These are phyloP conservation scores for Aspergillus unguis DNA, from an alignment of 2,329 filamentous ascomycete genomes.

Conservation along the genomic window DNA sequence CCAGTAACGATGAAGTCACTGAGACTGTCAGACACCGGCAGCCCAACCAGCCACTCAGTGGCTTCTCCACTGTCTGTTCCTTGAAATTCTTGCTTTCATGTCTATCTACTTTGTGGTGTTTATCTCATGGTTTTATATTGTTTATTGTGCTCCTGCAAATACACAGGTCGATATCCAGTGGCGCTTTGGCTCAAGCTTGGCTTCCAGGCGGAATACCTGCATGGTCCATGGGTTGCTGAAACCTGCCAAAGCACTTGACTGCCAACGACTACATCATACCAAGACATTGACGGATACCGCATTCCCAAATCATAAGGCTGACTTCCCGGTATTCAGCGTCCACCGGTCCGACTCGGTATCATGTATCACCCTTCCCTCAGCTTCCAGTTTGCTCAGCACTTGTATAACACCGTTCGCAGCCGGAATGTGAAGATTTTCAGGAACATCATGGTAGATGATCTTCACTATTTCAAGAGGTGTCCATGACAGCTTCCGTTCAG, in stretches of 20 bases:
- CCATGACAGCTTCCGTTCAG: slow-evolving; percentile 50
- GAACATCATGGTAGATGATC: slow-evolving; percentile 77
- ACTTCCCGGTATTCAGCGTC: slow-evolving; percentile 27
- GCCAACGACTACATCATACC: neutral
- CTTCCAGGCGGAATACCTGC: neutral
- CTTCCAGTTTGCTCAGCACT: slow-evolving; percentile 73
- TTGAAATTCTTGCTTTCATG: slow-evolving; percentile 1
- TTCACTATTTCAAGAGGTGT: slow-evolving; percentile 79
- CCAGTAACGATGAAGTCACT: slow-evolving; percentile 12
- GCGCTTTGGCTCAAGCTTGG: neutral
- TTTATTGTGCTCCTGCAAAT: neutral
- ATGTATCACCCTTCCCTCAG: slow-evolving; percentile 64
- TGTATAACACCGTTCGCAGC: slow-evolving; percentile 74
- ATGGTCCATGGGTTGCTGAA: neutral
- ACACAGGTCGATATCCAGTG: neutral
- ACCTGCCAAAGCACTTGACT: neutral
- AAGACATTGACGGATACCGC: neutral
- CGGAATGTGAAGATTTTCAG: slow-evolving; percentile 68
- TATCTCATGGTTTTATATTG: neutral
- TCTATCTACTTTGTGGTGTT: neutral
- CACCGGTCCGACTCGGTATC: slow-evolving; percentile 29
- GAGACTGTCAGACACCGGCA: neutral
- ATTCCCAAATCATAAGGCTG: slow-evolving; percentile 27
- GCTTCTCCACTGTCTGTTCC: neutral
- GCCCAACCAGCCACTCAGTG: slow-evolving; percentile 5